Evolutionary conservation across 805 yeast genomes (phyloP), one percentile per base, ranked within the genome.

Genomic region (Metschnikowia cerradonensis): DNA sequence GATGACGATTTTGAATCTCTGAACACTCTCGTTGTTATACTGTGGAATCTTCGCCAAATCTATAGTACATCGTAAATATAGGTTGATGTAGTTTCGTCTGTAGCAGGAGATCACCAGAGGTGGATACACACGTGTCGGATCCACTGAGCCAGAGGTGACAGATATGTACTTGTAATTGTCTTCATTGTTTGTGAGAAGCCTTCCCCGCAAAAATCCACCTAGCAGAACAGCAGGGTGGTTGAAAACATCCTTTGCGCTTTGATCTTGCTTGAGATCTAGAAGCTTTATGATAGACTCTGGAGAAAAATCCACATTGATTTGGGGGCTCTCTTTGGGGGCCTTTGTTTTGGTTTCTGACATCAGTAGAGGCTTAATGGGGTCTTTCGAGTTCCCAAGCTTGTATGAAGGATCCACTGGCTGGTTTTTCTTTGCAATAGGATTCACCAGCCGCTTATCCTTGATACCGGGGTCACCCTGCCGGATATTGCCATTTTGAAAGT

Each of bases 91-190:
- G 54, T 76, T 76, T 50, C 80, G 57, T 52, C 80, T 60, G 58
- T 76, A 76, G 54, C 79, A 75, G 10, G 77, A 68, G 22, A 75
- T 67, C n/a, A 73, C 75, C 48, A 60, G 66, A 11, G 76, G 73
- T 38, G 65, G 65, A 39, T 53, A 50, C 20, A 34, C 22, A 32
- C 32, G 51, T 6, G 32, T 6, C 3, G 41, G 50, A 45, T 52
- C 51, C 26, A 55, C 56, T 15, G 52, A 20, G 14, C 58, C 60
- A 1, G 55, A 13, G 6, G 49, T 31, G 30, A 51, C 47, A 30
- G 45, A 30, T 20, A 59, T 46, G 54, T 66, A 73, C 57, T 71
- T 70, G 47, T 60, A 65, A 53, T 72, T 72, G 51, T 73, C 78
- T 17, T 58, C 60, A 47, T 72, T 73, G 54, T 73, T 71, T 4